Evolutionary conservation across 805 yeast genomes (phyloP).

Genomic region (Candida montana): DNA sequence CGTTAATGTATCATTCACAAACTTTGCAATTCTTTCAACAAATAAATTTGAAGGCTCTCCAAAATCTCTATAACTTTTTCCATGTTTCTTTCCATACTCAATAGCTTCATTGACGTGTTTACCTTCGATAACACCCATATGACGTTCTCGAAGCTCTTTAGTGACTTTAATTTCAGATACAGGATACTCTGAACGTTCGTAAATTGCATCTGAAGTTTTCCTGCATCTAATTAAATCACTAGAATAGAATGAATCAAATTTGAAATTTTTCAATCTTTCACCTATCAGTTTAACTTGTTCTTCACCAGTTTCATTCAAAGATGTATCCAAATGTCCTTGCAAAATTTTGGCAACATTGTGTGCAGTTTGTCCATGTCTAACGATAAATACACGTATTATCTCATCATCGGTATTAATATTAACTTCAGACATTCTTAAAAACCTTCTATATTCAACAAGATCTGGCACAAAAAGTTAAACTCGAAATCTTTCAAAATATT

Average conservation of each 20-base stretch:
- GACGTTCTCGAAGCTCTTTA: constrained; percentile 56
- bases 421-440: constrained; percentile 1
- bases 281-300: constrained; percentile 59
- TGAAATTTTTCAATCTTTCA: constrained; percentile 27
- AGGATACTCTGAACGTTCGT: constrained; percentile 17
- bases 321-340: constrained; percentile 74
- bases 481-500: too few species aligned
- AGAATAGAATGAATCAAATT: constrained; percentile 31
- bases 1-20: constrained; percentile 39
- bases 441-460: not conserved
- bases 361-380: constrained; percentile 84
- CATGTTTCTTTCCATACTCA: constrained; percentile 44
- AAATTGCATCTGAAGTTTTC: constrained; percentile 48
- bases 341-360: constrained; percentile 62
- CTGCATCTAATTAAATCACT: constrained; percentile 50
- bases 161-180: constrained; percentile 29
- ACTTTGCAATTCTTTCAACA: constrained; percentile 41
- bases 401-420: constrained; percentile 11
- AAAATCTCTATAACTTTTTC: constrained; percentile 47
- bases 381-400: constrained; percentile 48
- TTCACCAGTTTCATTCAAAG: constrained; percentile 55
- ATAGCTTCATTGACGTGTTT: constrained; percentile 64
- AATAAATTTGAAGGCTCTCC: constrained; percentile 57
- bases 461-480: too few species aligned
- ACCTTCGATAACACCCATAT: constrained; percentile 79